A percentile compares a stretch with the other conserved stretches of the same genome.
phyloP scores from a whole-genome alignment of 768 basidiomycete species.

The Leccinum ochraceum region DNA sequence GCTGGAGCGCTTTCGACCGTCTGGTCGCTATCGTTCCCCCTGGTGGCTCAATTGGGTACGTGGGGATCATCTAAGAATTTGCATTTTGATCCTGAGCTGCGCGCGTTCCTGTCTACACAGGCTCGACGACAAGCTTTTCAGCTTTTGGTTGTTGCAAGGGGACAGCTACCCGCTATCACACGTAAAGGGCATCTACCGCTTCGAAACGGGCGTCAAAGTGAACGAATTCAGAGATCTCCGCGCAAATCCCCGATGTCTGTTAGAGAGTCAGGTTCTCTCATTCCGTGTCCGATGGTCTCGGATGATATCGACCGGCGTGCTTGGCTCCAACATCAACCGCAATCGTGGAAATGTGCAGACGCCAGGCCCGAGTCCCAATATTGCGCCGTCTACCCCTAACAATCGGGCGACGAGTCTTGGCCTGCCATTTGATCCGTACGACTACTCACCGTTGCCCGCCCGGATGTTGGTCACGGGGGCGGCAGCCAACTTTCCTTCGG shows the following conservation, averaged over 20 bases:
- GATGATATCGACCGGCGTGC: slow-evolving; percentile 67
- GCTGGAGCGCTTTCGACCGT: slow-evolving; percentile 90
- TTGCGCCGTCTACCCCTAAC: slow-evolving; percentile 18
- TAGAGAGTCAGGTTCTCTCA: slow-evolving; percentile 79
- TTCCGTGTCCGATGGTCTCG: slow-evolving; percentile 83
- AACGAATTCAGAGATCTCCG: slow-evolving; percentile 87
- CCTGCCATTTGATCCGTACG: slow-evolving; percentile 79
- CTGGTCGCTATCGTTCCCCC: slow-evolving; percentile 89
- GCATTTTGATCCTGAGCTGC: not conserved
- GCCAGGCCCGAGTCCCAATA: slow-evolving; percentile 28
- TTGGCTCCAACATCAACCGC: slow-evolving; percentile 44
- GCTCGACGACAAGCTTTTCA: slow-evolving; percentile 90
- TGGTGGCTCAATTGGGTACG: slow-evolving; percentile 84
- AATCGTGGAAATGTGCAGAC: slow-evolving; percentile 36
- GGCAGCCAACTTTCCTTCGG: slow-evolving; percentile 81
- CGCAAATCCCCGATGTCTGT: slow-evolving; percentile 83
- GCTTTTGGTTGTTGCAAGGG: slow-evolving; percentile 84
- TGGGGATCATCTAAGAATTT: slow-evolving; percentile 13
- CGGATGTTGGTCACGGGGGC: slow-evolving; percentile 75
- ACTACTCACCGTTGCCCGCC: slow-evolving; percentile 60
- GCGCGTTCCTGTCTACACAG: slow-evolving; percentile 36
- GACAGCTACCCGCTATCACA: slow-evolving; percentile 75
- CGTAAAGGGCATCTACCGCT: slow-evolving; percentile 84
- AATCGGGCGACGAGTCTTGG: slow-evolving; percentile 48
- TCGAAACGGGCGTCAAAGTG: slow-evolving; percentile 87